Evolutionary conservation across 106 monocot genomes (phyloP), one percentile per base, ranked within the genome.

Genomic region (Hemerocallis citrina): DNA sequence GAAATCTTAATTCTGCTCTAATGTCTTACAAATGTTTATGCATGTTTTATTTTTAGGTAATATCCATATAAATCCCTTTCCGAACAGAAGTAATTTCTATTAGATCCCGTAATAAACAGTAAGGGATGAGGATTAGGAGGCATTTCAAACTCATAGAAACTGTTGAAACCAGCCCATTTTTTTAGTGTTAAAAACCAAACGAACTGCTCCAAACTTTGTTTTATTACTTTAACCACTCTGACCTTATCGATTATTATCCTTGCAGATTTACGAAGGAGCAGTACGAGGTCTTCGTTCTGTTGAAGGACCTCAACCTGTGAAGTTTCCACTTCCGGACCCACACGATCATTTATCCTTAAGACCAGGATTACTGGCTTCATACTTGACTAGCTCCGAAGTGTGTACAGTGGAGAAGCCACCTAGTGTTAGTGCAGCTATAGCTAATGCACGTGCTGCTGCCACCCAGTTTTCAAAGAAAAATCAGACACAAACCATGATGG

Each of bases 241-340:
- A 44, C 22, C 16, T 35, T 23, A 31, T 14, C 5, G 62, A 10
- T 43, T 31, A 20, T 20, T n/a, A 64, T 38, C 0, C 4, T 37
- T 20, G 22, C 62, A 89, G 93, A 78, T 89, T 21, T 77, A 77
- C 41, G 93, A 94, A 31, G 81, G 75, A 45, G 93, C 88, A 57
- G 69, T 85, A 21, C 77, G 89, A 74, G 89, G 93, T 43, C 80
- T 94, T 62, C 31, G 36, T 51, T 52, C 69, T 34, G 61, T 85
- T 22, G 35, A 72, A 75, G 77, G 77, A 37, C 85, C 89, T 57
- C 74, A 69, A 46, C 85, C 93, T 43, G 79, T 89, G 25, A 89
- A 83, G 56, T 94, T 94, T 66, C 89, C 89, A 47, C 70, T 89
- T 46, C 89, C 85, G 21, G 69, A 85, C 63, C 85, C 82, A 21